Conservation (phyloP, 2,329 filamentous ascomycete genomes). For the Pseudocercospora pini-densiflorae region DNA sequence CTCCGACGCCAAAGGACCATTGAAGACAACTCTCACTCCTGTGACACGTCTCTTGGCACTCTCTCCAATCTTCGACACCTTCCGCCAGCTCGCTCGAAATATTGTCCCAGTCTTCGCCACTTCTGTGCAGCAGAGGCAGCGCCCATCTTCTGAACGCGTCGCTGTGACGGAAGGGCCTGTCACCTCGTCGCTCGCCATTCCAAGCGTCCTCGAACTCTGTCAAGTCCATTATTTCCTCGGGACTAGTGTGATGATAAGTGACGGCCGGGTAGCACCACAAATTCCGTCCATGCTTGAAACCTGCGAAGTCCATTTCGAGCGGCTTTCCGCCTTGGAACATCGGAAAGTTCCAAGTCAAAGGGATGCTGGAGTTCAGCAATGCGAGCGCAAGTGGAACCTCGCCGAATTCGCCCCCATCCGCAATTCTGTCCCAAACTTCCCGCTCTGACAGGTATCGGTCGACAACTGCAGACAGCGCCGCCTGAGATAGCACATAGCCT, state of each 20-base stretch:
- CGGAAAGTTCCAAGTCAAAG: constrained; percentile 27
- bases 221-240: constrained; percentile 26
- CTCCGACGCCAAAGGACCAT: not conserved
- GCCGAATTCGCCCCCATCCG: constrained; percentile 26
- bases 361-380: constrained; percentile 27
- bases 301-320: constrained; percentile 28
- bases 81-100: not conserved
- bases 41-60: not conserved
- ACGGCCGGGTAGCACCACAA: constrained; percentile 34
- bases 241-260: constrained; percentile 29
- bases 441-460: constrained; percentile 37
- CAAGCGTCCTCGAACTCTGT: constrained; percentile 33
- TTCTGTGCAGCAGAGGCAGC: not conserved
- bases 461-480: constrained; percentile 21
- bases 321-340: constrained; percentile 27
- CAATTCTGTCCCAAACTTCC: constrained; percentile 25
- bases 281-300: constrained; percentile 19
- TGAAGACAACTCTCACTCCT: not conserved
- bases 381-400: constrained; percentile 31
- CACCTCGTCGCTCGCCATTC: not conserved
- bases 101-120: constrained; percentile 4
- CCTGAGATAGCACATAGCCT: constrained; percentile 31
- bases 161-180: not conserved
- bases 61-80: not conserved
- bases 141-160: not conserved